Conservation (phyloP, 2,329 filamentous ascomycete species). For the Alternaria infectoria region DNA sequence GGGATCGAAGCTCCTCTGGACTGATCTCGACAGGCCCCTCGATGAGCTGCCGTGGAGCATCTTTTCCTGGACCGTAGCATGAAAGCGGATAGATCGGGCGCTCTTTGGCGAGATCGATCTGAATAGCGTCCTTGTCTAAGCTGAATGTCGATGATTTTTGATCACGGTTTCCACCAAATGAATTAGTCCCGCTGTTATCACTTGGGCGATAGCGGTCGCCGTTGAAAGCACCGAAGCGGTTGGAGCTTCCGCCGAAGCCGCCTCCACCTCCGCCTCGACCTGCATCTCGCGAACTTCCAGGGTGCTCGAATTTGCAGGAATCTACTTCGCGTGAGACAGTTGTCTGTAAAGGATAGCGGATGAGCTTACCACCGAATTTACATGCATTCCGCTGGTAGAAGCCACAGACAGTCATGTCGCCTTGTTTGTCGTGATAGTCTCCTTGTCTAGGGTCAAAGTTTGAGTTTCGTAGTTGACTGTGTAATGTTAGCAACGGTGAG, state of each 20-base stretch:
- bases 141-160: constrained; percentile 29
- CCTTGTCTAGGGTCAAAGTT: not conserved
- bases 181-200: constrained; percentile 30
- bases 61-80: constrained; percentile 77
- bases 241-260: constrained; percentile 38
- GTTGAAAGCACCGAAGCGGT: constrained; percentile 62
- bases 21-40: constrained; percentile 85
- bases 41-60: constrained; percentile 82
- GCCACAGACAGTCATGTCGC: constrained; percentile 60
- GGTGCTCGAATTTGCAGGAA: constrained; percentile 66
- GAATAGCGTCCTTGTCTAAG: constrained; percentile 40
- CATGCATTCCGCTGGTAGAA: constrained; percentile 71
- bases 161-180: constrained; percentile 44
- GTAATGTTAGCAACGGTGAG: constrained; percentile 15
- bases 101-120: constrained; percentile 70
- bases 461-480: constrained; percentile 17
- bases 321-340: constrained; percentile 50
- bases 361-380: constrained; percentile 65
- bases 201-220: constrained; percentile 44
- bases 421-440: not conserved
- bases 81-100: constrained; percentile 86
- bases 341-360: not conserved
- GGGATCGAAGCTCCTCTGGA: constrained; percentile 81
- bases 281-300: constrained; percentile 47
- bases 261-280: constrained; percentile 32